Conservation (phyloP, 2,329 filamentous ascomycete genomes). For the Lizonia empirigonia region DNA sequence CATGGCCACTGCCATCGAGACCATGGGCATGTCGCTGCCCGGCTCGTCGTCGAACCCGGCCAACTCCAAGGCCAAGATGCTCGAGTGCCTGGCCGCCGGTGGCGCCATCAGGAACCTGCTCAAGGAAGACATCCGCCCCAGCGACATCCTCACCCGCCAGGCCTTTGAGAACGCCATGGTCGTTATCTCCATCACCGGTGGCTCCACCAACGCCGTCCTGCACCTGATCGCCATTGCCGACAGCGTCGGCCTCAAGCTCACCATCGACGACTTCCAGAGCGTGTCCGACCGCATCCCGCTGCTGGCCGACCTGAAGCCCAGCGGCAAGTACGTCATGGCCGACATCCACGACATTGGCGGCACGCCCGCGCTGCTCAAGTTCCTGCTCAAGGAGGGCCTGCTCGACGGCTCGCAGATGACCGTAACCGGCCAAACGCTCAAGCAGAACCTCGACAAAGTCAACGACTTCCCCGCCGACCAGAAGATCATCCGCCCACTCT, state of each 20-base stretch:
- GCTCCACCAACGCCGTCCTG: constrained; percentile 58
- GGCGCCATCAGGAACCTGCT: constrained; percentile 58
- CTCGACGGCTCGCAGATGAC: constrained; percentile 57
- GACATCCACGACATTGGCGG: constrained; percentile 64
- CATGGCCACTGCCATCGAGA: constrained; percentile 58
- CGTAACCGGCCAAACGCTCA: constrained; percentile 57
- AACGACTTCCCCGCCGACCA: constrained; percentile 71
- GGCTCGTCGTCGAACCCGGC: constrained; percentile 59
- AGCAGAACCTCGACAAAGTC: constrained; percentile 58
- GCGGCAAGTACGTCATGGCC: constrained; percentile 61
- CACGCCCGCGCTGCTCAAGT: constrained; percentile 57
- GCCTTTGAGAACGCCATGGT: constrained; percentile 60
- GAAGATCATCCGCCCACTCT: constrained; percentile 71
- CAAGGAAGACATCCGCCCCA: constrained; percentile 57
- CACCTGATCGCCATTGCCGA: constrained; percentile 59
- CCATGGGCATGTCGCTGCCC: constrained; percentile 58
- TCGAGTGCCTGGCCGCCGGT: constrained; percentile 57
- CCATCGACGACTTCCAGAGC: constrained; percentile 58
- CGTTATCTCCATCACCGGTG: constrained; percentile 57
- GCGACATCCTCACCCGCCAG: constrained; percentile 56
- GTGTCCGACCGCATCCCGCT: constrained; percentile 58
- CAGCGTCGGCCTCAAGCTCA: constrained; percentile 57
- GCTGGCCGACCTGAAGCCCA: constrained; percentile 59
- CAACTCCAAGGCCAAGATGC: constrained; percentile 56
- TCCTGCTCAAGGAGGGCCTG: constrained; percentile 56